Percentiles rank a stretch among this genome's conserved stretches.
Conservation (phyloP, 2,329 filamentous ascomycete genomes). For the Clonostachys chloroleuca region DNA sequence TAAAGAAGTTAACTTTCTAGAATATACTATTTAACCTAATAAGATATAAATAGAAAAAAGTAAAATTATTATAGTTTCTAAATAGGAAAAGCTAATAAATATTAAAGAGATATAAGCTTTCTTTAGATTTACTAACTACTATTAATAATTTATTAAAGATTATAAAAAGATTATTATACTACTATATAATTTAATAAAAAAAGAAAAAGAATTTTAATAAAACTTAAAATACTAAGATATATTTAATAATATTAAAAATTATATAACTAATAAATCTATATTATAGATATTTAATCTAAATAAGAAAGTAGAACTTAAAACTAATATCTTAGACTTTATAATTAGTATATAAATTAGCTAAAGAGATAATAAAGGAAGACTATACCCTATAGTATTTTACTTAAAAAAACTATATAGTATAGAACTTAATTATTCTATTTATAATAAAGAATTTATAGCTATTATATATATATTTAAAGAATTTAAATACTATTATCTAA, state of each 20-base stretch:
- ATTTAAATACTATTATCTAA: not conserved
- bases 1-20: too few species aligned
- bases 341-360: too few species aligned
- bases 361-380: too few species aligned
- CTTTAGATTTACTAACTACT: not conserved
- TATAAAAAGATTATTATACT: not conserved
- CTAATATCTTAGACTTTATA: too few species aligned
- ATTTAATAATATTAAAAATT: not conserved
- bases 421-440: too few species aligned
- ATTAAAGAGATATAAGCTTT: not conserved
- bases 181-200: not conserved
- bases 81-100: not conserved
- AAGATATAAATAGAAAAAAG: not conserved
- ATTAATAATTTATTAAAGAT: not conserved
- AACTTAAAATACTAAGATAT: too few species aligned
- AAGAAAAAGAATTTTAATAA: not conserved
- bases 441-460: not conserved
- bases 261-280: not conserved
- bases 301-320: too few species aligned
- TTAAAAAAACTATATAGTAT: too few species aligned
- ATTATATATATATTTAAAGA: not conserved
- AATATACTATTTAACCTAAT: too few species aligned
- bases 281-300: too few species aligned
- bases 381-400: too few species aligned
- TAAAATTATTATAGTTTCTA: not conserved